Evolutionary conservation across 306 rosid genomes (phyloP).

Genomic region (Purshia tridentata): DNA sequence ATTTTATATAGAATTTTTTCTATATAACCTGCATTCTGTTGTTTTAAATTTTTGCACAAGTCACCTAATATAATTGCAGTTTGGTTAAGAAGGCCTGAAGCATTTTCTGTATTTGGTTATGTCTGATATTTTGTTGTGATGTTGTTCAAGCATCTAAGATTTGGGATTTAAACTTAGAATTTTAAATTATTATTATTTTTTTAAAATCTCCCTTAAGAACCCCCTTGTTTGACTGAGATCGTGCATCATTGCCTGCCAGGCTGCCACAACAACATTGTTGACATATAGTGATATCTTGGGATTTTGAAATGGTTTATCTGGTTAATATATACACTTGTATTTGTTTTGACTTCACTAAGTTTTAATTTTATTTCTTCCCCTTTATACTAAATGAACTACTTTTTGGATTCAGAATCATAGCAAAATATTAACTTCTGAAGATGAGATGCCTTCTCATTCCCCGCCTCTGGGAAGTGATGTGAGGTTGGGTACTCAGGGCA

Average conservation of each 20-base stretch:
- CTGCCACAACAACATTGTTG: background rate
- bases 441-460: constrained; percentile 40
- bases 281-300: background rate
- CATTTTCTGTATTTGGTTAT: background rate
- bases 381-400: constrained; percentile 22
- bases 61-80: background rate
- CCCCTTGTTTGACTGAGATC: background rate
- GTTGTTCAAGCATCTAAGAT: background rate
- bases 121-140: background rate
- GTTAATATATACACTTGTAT: background rate
- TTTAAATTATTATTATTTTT: background rate
- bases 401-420: constrained; percentile 52
- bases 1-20: constrained; percentile 1
- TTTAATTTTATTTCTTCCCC: no score
- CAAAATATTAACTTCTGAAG: constrained; percentile 40
- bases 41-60: background rate
- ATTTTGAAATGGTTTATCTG: background rate
- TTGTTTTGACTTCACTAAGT: background rate
- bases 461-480: constrained; percentile 46
- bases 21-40: background rate
- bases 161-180: background rate
- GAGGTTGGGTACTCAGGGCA: constrained; percentile 55
- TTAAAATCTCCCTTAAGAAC: background rate
- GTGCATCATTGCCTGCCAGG: background rate
- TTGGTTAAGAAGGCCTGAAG: background rate